Conservation (phyloP, 768 basidiomycete genomes). For the Tulasnella sp. region DNA sequence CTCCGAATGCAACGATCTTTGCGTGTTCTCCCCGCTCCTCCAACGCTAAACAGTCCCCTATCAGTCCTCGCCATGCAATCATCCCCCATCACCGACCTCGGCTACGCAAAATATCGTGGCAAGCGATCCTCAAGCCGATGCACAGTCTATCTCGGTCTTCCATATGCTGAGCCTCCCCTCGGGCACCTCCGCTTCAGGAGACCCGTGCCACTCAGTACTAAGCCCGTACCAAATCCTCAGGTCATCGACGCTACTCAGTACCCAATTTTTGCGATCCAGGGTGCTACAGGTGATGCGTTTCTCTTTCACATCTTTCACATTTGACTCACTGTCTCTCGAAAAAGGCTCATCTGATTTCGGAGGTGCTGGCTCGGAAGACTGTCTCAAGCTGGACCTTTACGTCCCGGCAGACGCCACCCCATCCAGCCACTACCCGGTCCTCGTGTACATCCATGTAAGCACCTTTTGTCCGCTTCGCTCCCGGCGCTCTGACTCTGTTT, state of each 20-base stretch:
- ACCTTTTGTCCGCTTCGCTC: not conserved
- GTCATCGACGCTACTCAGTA: conserved; percentile 54
- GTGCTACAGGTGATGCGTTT: conserved; percentile 47
- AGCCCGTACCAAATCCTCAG: conserved; percentile 35
- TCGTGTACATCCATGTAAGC: conserved; percentile 44
- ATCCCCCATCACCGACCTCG: conserved; percentile 46
- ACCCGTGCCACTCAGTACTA: conserved; percentile 52
- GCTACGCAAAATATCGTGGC: conserved; percentile 57
- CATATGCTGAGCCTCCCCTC: conserved; percentile 43
- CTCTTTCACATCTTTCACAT: not conserved
- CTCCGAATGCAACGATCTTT: not conserved
- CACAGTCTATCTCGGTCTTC: conserved; percentile 50
- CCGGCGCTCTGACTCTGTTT: not conserved
- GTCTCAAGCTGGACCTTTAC: conserved; percentile 64
- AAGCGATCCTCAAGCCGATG: not conserved
- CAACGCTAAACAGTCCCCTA: not conserved
- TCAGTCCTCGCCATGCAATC: not conserved
- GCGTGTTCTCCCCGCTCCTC: not conserved
- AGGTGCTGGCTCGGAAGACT: conserved; percentile 64
- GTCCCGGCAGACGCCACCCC: conserved; percentile 49
- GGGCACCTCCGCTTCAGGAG: conserved; percentile 43
- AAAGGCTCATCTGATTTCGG: conserved; percentile 47
- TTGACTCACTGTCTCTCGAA: conserved; percentile 40
- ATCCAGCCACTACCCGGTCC: conserved; percentile 46
- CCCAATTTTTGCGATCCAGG: conserved; percentile 60